Conservation (phyloP, 257 asterid genomes). For the Apocynum venetum region DNA sequence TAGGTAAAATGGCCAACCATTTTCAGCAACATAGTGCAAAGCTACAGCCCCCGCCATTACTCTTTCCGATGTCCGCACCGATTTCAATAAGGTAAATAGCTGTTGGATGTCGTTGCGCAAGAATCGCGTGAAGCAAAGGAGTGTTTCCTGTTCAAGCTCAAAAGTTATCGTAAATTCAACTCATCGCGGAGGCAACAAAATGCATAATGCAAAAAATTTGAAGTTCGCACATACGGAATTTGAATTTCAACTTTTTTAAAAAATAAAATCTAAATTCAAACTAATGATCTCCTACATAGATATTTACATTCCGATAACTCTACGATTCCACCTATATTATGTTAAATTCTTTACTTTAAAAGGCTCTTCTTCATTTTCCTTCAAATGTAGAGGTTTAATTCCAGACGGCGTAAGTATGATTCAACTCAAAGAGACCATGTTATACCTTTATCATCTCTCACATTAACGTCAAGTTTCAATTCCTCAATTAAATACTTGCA, state of each 20-base stretch:
- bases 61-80: slow-evolving; percentile 19
- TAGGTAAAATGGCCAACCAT: neutral
- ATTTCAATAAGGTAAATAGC: slow-evolving; percentile 12
- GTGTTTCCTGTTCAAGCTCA: slow-evolving; percentile 20
- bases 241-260: too few relatives aligned
- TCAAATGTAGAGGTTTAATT: too few relatives aligned
- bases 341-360: too few relatives aligned
- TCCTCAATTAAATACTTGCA: slow-evolving; percentile 15
- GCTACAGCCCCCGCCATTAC: neutral
- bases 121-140: slow-evolving; percentile 18
- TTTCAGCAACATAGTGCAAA: slow-evolving; percentile 21
- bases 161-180: neutral
- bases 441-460: neutral
- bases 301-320: too few relatives aligned
- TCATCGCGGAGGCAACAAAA: too few relatives aligned
- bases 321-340: too few relatives aligned
- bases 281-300: too few relatives aligned
- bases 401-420: too few relatives aligned
- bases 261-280: too few relatives aligned
- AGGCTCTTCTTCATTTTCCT: too few relatives aligned
- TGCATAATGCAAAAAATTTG: neutral
- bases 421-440: neutral
- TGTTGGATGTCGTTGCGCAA: slow-evolving; percentile 1
- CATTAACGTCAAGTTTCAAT: slow-evolving; percentile 6
- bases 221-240: too few relatives aligned